phyloP scores from a whole-genome alignment of 352 stramenopile genomes.

The Phytopythium kandeliae region DNA sequence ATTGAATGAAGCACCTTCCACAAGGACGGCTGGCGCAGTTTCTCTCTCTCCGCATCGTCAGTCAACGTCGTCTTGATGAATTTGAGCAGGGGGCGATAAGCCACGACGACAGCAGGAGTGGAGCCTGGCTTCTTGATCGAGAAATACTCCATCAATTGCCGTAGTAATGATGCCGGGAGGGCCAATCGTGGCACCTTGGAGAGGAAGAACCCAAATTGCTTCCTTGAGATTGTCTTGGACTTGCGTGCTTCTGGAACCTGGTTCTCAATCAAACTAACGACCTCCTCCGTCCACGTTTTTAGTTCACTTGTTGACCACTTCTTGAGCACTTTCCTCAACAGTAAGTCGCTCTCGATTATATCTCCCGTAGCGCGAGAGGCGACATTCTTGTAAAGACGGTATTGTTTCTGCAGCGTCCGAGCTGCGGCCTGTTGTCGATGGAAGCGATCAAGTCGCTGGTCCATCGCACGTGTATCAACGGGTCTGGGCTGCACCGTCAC shows the following conservation, averaged over 20 bases:
- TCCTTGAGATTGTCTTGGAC: constrained; percentile 23
- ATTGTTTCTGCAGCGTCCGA: constrained; percentile 32
- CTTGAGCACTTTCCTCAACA: constrained; percentile 31
- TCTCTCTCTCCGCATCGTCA: constrained; percentile 21
- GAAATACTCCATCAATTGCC: constrained; percentile 41
- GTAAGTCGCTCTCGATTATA: constrained; percentile 26
- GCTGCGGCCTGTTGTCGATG: constrained; percentile 8
- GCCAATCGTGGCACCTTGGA: constrained; percentile 37
- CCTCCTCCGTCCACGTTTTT: constrained; percentile 19
- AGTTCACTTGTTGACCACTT: constrained; percentile 39
- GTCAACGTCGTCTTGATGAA: constrained; percentile 42
- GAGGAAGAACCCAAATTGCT: constrained; percentile 50
- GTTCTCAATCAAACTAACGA: constrained; percentile 33
- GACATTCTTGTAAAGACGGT: constrained; percentile 23
- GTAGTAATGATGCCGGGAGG: constrained; percentile 30
- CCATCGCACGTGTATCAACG: not conserved
- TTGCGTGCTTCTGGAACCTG: constrained; percentile 27
- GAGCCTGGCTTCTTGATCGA: constrained; percentile 13
- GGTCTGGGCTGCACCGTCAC: not conserved
- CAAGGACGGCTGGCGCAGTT: constrained; percentile 15
- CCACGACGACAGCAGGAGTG: constrained; percentile 9
- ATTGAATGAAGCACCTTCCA: constrained; percentile 22
- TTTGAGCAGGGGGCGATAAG: constrained; percentile 34
- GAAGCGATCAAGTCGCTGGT: not conserved
- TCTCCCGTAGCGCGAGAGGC: constrained; percentile 5